Conservation (phyloP, 805 yeast genomes). For the Starmera pachycereana region DNA sequence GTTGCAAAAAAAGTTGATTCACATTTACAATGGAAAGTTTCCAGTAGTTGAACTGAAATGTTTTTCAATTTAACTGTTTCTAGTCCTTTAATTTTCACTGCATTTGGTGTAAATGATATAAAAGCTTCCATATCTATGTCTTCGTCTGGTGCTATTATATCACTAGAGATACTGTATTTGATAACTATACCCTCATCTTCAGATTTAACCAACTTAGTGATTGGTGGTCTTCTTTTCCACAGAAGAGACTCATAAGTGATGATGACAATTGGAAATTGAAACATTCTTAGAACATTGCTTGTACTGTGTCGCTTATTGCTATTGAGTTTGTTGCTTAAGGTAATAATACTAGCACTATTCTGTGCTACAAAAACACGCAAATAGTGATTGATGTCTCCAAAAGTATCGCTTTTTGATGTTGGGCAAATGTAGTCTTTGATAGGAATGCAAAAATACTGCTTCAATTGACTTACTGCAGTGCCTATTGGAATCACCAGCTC, state of each 20-base stretch:
- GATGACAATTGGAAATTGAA: slow-evolving; percentile 40
- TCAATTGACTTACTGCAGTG: slow-evolving; percentile 40
- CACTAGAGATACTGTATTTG: slow-evolving; percentile 35
- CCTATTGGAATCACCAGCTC: slow-evolving; percentile 26
- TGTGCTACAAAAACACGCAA: slow-evolving; percentile 25
- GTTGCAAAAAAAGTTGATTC: slow-evolving; percentile 30
- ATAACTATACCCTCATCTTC: slow-evolving; percentile 38
- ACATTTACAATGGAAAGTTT: slow-evolving; percentile 33
- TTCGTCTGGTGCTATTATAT: slow-evolving; percentile 54
- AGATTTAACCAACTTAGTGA: slow-evolving; percentile 32
- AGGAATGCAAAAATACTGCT: slow-evolving; percentile 48
- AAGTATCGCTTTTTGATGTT: slow-evolving; percentile 36
- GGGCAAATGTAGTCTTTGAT: slow-evolving; percentile 42
- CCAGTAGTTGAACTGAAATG: slow-evolving; percentile 39
- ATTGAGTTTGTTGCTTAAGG: too few species aligned
- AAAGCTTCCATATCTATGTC: slow-evolving; percentile 28
- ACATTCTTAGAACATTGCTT: slow-evolving; percentile 2
- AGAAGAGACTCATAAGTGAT: slow-evolving; percentile 51
- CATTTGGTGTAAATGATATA: slow-evolving; percentile 24
- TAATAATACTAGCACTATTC: slow-evolving; percentile 4
- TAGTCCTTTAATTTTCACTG: slow-evolving; percentile 3
- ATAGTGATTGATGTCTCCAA: slow-evolving; percentile 38
- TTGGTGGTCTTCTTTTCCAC: slow-evolving; percentile 39
- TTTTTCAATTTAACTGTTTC: slow-evolving; percentile 30
- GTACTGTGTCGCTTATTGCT: too few species aligned